A percentile compares a stretch with the other conserved stretches of the same genome.
Evolutionary conservation across 2,329 filamentous ascomycete genomes (phyloP).

Genomic region (Thermoascus crustaceus): DNA sequence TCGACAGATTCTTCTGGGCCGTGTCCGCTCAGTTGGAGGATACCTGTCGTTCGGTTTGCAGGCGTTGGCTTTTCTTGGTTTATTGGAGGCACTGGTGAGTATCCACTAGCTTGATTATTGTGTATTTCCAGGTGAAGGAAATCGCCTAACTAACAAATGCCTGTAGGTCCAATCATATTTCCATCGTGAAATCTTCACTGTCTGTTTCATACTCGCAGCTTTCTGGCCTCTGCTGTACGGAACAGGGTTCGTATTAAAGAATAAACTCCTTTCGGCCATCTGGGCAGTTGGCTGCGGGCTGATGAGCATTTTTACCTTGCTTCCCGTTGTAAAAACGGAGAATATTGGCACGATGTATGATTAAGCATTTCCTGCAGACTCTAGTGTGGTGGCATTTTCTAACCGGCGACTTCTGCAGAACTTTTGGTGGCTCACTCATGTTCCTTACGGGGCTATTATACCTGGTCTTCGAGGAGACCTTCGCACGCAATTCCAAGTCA

Average conservation of each 20-base stretch:
- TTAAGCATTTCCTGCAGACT: conserved; percentile 17
- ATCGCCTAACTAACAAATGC: conserved; percentile 4
- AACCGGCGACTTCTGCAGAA: conserved; percentile 41
- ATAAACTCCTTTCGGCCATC: conserved; percentile 55
- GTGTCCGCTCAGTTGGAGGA: conserved; percentile 55
- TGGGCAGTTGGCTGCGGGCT: conserved; percentile 71
- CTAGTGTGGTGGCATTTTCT: no score
- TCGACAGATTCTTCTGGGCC: conserved; percentile 57
- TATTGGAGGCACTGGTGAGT: conserved; percentile 70
- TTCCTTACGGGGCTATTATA: conserved; percentile 67
- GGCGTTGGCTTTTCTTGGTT: conserved; percentile 56
- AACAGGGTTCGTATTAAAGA: conserved; percentile 58
- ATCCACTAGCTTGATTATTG: neutral
- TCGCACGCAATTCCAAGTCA: conserved; percentile 36
- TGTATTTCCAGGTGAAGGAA: conserved; percentile 3
- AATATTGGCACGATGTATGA: conserved; percentile 62
- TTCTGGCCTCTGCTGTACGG: conserved; percentile 76
- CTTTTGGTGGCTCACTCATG: conserved; percentile 72
- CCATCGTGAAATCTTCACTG: conserved; percentile 75
- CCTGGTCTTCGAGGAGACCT: conserved; percentile 65
- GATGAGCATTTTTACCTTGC: conserved; percentile 86
- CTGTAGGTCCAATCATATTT: conserved; percentile 81
- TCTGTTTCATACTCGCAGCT: conserved; percentile 65
- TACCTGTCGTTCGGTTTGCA: conserved; percentile 56
- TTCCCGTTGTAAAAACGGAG: conserved; percentile 81